These are phyloP conservation scores for Hortaea werneckii DNA, from an alignment of 2,329 filamentous ascomycete genomes.

Conservation along the genomic window DNA sequence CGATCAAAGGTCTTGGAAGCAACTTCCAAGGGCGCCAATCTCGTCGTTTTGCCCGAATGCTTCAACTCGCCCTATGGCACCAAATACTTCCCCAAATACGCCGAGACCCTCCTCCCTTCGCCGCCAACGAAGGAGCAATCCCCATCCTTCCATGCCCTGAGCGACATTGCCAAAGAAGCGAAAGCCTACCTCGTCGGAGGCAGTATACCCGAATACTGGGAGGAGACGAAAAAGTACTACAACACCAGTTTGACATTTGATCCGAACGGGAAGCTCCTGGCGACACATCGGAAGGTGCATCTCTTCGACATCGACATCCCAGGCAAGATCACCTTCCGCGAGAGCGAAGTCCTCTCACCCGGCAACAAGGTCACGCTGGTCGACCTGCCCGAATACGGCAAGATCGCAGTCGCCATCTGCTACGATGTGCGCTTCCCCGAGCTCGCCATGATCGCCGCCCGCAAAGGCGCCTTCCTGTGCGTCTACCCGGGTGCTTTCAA, in stretches of 20 bases:
- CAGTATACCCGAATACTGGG: conserved; percentile 76
- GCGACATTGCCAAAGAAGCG: conserved; percentile 67
- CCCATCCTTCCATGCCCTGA: conserved; percentile 78
- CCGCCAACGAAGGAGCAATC: conserved; percentile 61
- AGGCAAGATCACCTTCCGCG: conserved; percentile 81
- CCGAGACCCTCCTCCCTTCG: conserved; percentile 70
- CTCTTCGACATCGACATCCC: conserved; percentile 98
- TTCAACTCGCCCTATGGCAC: conserved; percentile 98
- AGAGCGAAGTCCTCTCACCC: conserved; percentile 78
- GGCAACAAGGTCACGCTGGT: conserved; percentile 79
- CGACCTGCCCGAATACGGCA: conserved; percentile 79
- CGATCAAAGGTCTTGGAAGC: conserved; percentile 75
- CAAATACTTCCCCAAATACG: conserved; percentile 82
- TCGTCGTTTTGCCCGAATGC: conserved; percentile 92
- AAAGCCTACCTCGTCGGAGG: conserved; percentile 77
- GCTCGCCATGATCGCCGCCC: conserved; percentile 76
- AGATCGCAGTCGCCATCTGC: conserved; percentile 82
- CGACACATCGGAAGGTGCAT: conserved; percentile 84
- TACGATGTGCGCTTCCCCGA: conserved; percentile 98
- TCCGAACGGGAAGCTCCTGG: conserved; percentile 69
- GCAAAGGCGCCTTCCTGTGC: conserved; percentile 76
- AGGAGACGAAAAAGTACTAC: conserved; percentile 63
- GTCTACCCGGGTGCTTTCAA: conserved; percentile 98
- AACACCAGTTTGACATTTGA: conserved; percentile 84
- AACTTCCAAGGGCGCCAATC: conserved; percentile 61